Evolutionary conservation across 1,284 basidiomycete species (phyloP).

Genomic region (Rhodotorula sp.): DNA sequence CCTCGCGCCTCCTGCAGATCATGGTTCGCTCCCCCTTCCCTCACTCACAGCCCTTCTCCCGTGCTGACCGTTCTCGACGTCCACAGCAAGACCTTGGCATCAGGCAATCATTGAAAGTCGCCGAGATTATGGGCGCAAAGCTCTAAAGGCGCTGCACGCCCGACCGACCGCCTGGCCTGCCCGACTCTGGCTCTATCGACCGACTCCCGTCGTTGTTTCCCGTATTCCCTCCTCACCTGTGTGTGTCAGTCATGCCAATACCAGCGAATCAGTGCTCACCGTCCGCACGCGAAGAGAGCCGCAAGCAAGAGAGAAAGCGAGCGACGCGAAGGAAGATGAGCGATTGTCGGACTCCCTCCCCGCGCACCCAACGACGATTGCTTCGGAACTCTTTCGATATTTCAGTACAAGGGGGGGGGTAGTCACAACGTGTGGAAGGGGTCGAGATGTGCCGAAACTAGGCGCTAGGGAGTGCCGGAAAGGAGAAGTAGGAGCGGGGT

Average conservation of each 20-base stretch:
- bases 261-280: neutral
- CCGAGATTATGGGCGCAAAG: conserved; percentile 31
- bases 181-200: neutral
- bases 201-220: neutral
- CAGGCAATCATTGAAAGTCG: conserved; percentile 34
- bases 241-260: neutral
- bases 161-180: no score
- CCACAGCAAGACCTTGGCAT: conserved; percentile 38
- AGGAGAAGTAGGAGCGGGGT: neutral
- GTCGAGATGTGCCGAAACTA: neutral
- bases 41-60: neutral
- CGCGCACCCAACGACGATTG: neutral
- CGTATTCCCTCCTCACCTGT: neutral
- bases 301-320: neutral
- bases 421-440: neutral
- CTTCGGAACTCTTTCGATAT: conserved; percentile 8
- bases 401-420: conserved; percentile 14
- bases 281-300: no score
- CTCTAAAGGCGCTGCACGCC: no score
- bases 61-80: no score
- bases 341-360: neutral
- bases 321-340: neutral
- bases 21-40: conserved; percentile 18
- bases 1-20: conserved; percentile 16
- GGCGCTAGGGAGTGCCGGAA: neutral